Evolutionary conservation across 2,329 filamentous ascomycete genomes (phyloP).

Genomic region (Monilinia vaccinii-corymbosi): DNA sequence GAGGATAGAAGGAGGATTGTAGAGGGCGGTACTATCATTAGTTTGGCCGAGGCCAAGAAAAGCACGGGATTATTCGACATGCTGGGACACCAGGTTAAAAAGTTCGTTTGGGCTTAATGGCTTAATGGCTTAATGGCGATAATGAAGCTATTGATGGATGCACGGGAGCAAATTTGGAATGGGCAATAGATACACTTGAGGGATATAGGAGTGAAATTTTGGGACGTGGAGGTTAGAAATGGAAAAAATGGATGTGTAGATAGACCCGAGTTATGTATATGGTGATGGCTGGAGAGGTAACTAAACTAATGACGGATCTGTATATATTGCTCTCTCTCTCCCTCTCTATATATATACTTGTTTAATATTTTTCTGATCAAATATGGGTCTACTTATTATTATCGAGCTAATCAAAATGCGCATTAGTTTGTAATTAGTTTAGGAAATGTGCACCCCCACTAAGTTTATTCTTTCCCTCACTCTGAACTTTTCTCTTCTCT

Average conservation of each 20-base stretch:
- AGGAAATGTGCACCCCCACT: constrained; percentile 8
- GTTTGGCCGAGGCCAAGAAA: constrained; percentile 72
- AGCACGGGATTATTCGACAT: constrained; percentile 82
- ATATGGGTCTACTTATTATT: too few species aligned
- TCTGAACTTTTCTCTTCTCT: neutral
- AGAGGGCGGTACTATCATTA: constrained; percentile 65
- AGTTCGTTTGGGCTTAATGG: constrained; percentile 66
- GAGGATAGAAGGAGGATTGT: constrained; percentile 38
- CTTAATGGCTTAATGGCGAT: constrained; percentile 34
- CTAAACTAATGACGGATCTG: neutral
- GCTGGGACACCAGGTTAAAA: constrained; percentile 83
- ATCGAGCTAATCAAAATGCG: neutral
- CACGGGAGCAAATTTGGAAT: neutral
- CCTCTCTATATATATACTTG: neutral
- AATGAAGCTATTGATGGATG: neutral
- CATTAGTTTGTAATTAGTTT: constrained; percentile 1
- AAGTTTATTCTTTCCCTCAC: neutral
- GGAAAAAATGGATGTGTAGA: neutral
- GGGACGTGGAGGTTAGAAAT: neutral
- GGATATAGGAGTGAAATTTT: neutral
- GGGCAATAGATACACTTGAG: neutral
- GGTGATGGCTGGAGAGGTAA: neutral
- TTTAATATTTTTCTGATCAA: neutral
- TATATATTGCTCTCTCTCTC: neutral
- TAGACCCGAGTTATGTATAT: neutral